A percentile compares a stretch with the other conserved stretches of the same genome.
Evolutionary conservation across 192 early-diverging fungal genomes (phyloP).

Genomic region (Gigaspora rosea): DNA sequence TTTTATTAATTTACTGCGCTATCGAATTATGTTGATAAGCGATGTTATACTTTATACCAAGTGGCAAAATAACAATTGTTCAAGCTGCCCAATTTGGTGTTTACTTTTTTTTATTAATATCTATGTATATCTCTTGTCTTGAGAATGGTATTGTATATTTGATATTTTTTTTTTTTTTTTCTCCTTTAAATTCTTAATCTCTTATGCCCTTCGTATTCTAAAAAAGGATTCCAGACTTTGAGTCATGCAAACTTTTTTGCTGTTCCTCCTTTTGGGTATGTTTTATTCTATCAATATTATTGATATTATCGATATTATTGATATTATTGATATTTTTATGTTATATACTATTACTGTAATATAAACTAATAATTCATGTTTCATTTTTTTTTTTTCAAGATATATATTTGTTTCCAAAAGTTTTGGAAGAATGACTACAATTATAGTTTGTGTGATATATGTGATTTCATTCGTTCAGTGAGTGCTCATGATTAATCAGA

Average conservation of each 20-base stretch:
- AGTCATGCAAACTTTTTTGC: constrained; percentile 21
- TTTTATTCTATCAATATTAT: background rate
- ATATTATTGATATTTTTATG: too few species aligned
- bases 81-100: background rate
- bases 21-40: background rate
- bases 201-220: background rate
- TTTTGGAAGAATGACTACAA: constrained; percentile 6
- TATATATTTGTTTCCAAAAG: constrained; percentile 20
- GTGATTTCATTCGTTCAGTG: background rate
- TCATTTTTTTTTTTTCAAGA: background rate
- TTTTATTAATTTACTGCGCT: background rate
- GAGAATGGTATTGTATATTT: background rate
- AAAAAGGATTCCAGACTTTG: background rate
- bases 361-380: too few species aligned
- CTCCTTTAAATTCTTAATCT: background rate
- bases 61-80: background rate
- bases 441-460: constrained; percentile 8
- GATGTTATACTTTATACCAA: background rate
- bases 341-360: too few species aligned
- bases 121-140: background rate
- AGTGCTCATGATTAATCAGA: background rate
- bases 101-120: background rate
- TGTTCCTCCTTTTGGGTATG: constrained; percentile 5
- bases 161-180: background rate
- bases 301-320: too few species aligned